phyloP scores from a whole-genome alignment of 495 filamentous ascomycete genomes.

The Penicillium fimorum region DNA sequence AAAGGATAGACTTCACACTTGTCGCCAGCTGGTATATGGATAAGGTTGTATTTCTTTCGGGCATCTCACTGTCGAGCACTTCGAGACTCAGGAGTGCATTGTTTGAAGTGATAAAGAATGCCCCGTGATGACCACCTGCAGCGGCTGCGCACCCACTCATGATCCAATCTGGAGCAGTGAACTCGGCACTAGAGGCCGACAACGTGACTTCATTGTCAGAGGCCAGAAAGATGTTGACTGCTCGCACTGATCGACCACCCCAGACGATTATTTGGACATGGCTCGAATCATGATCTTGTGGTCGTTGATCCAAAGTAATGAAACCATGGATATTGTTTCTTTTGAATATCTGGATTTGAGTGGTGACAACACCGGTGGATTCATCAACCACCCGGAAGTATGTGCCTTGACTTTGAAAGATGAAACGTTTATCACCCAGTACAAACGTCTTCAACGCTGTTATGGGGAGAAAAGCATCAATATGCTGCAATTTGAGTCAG shows the following conservation, averaged over 20 bases:
- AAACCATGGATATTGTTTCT: constrained; percentile 47
- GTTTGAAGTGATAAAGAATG: constrained; percentile 74
- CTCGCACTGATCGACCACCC: constrained; percentile 70
- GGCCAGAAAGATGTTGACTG: constrained; percentile 44
- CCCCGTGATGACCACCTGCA: constrained; percentile 17
- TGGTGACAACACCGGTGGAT: constrained; percentile 29
- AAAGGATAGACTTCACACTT: constrained; percentile 82
- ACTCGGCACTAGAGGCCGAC: constrained; percentile 34
- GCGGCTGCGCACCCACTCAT: constrained; percentile 59
- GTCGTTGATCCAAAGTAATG: constrained; percentile 22
- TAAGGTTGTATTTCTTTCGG: constrained; percentile 28
- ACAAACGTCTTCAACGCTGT: constrained; percentile 37
- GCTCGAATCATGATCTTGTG: constrained; percentile 20
- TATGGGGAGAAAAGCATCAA: constrained; percentile 50
- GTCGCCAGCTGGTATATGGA: constrained; percentile 49
- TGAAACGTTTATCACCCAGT: constrained; percentile 23
- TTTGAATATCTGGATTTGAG: constrained; percentile 35
- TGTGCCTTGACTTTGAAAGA: constrained; percentile 46
- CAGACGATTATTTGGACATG: constrained; percentile 60
- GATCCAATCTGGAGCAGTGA: constrained; percentile 73
- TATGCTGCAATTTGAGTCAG: constrained; percentile 34
- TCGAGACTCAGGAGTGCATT: constrained; percentile 63
- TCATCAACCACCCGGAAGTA: constrained; percentile 40
- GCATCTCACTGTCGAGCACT: constrained; percentile 17
- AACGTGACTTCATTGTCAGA: constrained; percentile 8